phyloP scores from a whole-genome alignment of 768 basidiomycete species.

The Boletus patriciae region DNA sequence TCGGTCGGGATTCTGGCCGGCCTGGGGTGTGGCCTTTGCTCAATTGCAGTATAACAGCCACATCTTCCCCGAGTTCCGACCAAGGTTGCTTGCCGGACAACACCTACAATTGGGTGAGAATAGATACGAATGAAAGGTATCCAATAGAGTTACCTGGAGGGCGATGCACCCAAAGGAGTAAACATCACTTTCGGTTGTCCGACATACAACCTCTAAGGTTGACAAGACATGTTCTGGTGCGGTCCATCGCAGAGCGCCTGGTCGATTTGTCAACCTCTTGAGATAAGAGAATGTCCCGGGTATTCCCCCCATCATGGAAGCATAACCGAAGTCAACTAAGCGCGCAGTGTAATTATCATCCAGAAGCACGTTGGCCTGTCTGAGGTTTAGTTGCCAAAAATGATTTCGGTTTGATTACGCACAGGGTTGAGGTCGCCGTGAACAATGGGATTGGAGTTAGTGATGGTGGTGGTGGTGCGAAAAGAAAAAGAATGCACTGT shows the following conservation, averaged over 20 bases:
- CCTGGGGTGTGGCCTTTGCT: neutral
- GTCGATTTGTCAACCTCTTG: neutral
- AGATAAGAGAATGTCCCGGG: neutral
- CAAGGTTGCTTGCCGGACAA: neutral
- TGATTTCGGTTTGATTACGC: neutral
- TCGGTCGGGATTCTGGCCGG: neutral
- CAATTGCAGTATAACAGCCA: neutral
- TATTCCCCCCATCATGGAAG: conserved; percentile 3
- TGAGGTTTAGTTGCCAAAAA: neutral
- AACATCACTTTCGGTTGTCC: neutral
- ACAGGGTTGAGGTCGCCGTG: conserved; percentile 3
- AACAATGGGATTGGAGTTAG: neutral
- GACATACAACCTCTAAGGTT: neutral
- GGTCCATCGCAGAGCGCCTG: neutral
- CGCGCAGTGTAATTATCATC: neutral
- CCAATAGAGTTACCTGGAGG: neutral
- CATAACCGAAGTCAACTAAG: neutral
- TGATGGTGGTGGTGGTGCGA: neutral
- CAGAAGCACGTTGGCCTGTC: neutral
- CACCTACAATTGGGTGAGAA: neutral
- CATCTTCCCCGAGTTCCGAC: neutral
- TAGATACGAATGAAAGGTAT: too few species aligned
- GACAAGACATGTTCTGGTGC: neutral
- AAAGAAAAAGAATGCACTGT: neutral
- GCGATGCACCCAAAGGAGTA: conserved; percentile 2